Base-by-base conservation (phyloP, 805 yeast genomes). In the Debaryomyces hansenii region DNA sequence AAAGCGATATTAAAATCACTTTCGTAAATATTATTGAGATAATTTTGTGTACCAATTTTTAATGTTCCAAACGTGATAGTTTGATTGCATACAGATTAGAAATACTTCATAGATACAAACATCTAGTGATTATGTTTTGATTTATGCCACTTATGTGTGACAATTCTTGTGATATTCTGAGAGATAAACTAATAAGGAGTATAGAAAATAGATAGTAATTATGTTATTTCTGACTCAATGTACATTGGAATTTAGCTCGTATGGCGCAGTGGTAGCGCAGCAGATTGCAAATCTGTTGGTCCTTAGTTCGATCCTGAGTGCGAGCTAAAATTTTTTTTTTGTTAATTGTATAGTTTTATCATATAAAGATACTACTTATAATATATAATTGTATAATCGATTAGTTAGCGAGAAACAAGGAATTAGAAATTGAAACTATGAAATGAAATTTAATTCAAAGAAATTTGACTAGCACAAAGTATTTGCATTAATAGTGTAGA, bases 241-340 rank as follows among this genome's bases (percentile, higher is more conserved):
- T 3, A 24, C 27, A 3, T 24, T 24, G 27, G 27, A 38, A 38
- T 20, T 38, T 24, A 43, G 64, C 64, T 62, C 60, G 84, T 79
- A 77, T 87, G 91, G 96, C 95, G 90, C 91, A 87, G 94, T 84
- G 94, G 96, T 87, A 87, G 92, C 91, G 95, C 94, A 86, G 90
- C 89, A 85, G 96, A 88, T 88, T 88, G 95, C 96, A 88, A 88
- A 87, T 88, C 96, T 86, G 87, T 84, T 87, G 95, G 96, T 88
- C 94, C 90, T 85, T 83, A 85, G 96, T 88, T 88, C 96, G 84
- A 88, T 67, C 83, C 96, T 85, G 96, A 85, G 90, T 79, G 84
- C 85, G 81, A 84, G 90, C 94, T 85, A 51, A 42, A 50, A 58
- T 68, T 68, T 74, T 74, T 67, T 14, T 11, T 15, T 20, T n/a